Base-by-base conservation (phyloP, 2,329 filamentous ascomycete genomes). In the Colletotrichum salicis region DNA sequence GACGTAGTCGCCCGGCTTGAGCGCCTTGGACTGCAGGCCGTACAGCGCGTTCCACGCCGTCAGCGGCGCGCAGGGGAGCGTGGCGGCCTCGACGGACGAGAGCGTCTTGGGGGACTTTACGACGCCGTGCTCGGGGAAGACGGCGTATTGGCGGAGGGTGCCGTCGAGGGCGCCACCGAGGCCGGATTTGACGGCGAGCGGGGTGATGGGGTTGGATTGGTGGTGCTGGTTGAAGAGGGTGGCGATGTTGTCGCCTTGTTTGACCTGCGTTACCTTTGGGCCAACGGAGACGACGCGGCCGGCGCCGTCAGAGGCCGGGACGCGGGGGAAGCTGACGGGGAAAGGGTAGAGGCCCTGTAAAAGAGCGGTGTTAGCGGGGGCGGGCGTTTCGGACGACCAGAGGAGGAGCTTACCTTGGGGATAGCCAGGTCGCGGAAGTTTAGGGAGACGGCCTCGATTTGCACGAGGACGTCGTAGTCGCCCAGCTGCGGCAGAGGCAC, bases 401-500 rank as follows among this genome's bases (percentile, higher is more conserved):
- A n/a, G 19, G 7, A 10, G 12, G 12, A n/a, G 11, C 48, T 24
- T 1, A 79, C 81, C 76, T 77, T 77, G 33, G 86, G 82, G 64
- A 89, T 86, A 74, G 86, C 82, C 62, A 88, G 80, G 74, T 89
- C 87, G 66, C 87, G 86, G 77, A 85, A 89, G 81, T 89, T 89
- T 62, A 89, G 83, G 33, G 86, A 86, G 6, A 84, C 87, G 15
- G 84, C 86, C 62, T 84, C 81, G 31, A 89, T 85, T 80, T 92
- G 92, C 75, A 95, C 90, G 41, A 95, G 86, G 6, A 94, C 92
- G 31, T 95, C 90, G 73, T 88, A 88, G 66, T 94, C 92, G 58
- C 92, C 92, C 1, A 92, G 78, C 74, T 89, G 81, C 15, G 91
- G 90, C 3, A 94, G 77, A 1, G 86, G 76, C 0, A 82, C 85